phyloP scores from a whole-genome alignment of 306 rosid species.

The Alnus rubra region DNA sequence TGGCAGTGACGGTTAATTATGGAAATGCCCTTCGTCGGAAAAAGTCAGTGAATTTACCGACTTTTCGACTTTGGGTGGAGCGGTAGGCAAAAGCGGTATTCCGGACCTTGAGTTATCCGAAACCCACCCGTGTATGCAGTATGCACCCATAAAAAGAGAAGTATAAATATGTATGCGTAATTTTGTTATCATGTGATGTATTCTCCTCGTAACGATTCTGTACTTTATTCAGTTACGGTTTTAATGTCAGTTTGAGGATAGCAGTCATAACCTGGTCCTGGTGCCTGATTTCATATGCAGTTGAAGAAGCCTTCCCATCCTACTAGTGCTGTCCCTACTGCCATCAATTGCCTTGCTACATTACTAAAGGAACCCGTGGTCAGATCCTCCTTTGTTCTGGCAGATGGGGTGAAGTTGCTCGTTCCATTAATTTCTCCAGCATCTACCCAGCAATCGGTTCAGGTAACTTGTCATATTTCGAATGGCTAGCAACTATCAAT shows the following conservation, averaged over 20 bases:
- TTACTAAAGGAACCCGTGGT: constrained; percentile 89
- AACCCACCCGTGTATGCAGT: no score
- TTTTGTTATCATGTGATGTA: neutral
- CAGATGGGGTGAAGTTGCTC: constrained; percentile 91
- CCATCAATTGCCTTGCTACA: constrained; percentile 80
- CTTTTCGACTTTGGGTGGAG: no score
- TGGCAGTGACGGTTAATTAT: no score
- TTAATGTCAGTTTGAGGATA: constrained; percentile 3
- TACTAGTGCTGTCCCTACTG: constrained; percentile 70
- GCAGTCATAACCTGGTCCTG: neutral
- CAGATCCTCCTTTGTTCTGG: constrained; percentile 83
- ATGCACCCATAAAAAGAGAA: no score
- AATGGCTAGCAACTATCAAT: neutral
- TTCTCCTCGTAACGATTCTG: neutral
- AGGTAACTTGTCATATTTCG: constrained; percentile 51
- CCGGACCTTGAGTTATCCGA: no score
- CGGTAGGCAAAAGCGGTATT: no score
- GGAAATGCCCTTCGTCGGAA: no score
- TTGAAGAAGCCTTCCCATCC: constrained; percentile 94
- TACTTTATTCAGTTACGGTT: neutral
- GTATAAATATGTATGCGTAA: no score
- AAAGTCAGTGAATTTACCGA: no score
- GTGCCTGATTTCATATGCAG: constrained; percentile 42
- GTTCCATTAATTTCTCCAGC: constrained; percentile 91
- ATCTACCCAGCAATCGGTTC: constrained; percentile 94